These are phyloP conservation scores for Aleurites moluccanus DNA, from an alignment of 441 rosid species.

Conservation along the genomic window DNA sequence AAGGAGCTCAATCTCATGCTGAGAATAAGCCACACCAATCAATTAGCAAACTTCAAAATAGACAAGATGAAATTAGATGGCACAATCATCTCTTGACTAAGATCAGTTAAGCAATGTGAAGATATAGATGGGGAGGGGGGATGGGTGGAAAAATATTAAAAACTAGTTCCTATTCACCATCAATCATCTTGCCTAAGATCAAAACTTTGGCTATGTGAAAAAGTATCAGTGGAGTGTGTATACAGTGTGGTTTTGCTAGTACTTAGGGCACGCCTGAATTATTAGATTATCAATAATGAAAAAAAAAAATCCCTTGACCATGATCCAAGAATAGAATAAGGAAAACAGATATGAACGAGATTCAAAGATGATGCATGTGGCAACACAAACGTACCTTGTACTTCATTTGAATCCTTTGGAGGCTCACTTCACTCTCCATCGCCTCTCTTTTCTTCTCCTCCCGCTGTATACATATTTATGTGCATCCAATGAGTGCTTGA, in stretches of 20 bases:
- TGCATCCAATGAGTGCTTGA: conserved; percentile 15
- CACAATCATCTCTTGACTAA: not conserved
- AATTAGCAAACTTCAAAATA: not conserved
- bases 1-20: conserved; percentile 83
- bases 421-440: conserved; percentile 83
- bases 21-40: conserved; percentile 21
- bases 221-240: not conserved
- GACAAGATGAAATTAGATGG: not conserved
- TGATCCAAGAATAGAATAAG: not conserved
- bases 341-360: not conserved
- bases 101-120: not conserved
- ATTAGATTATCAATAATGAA: not conserved
- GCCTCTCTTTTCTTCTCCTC: conserved; percentile 96
- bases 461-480: conserved; percentile 48
- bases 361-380: conserved; percentile 11
- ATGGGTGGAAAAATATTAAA: too few species aligned
- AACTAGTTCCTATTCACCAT: too few species aligned
- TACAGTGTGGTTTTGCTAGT: not conserved
- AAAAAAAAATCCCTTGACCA: not conserved
- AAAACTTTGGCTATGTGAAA: not conserved
- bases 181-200: not conserved
- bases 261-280: not conserved
- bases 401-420: conserved; percentile 88
- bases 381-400: conserved; percentile 55
- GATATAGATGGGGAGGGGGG: too few species aligned